Base-by-base conservation (phyloP, 1,284 basidiomycete species). In the Cystobasidiaceae sp. region DNA sequence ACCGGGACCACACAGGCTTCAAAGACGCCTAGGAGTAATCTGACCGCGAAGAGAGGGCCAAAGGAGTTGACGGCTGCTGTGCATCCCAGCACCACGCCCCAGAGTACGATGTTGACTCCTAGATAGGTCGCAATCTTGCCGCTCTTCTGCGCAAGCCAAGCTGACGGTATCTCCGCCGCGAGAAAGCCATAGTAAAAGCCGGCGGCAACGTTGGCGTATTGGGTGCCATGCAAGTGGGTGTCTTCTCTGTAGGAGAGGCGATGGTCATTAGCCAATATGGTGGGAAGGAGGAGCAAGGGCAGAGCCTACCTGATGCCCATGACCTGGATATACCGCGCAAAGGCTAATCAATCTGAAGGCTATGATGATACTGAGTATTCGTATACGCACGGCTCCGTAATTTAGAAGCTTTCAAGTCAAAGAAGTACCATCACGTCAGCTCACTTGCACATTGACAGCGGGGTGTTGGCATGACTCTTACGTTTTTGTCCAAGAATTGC, bases 261-360 rank as follows among this genome's bases (percentile, higher is more conserved):
- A n/a, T n/a, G n/a, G n/a, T n/a, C n/a, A n/a, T n/a, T n/a, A n/a
- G n/a, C n/a, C n/a, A n/a, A n/a, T n/a, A n/a, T n/a, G n/a, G n/a
- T n/a, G n/a, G n/a, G n/a, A n/a, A n/a, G n/a, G n/a, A n/a, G n/a
- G n/a, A n/a, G n/a, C n/a, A n/a, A n/a, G n/a, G n/a, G n/a, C n/a
- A n/a, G n/a, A n/a, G 54, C 55, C 51, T 44, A 19, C 37, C 45
- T 34, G 49, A 68, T 70, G 19, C 62, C 48, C 68, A 70, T 70
- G 43, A 70, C 45, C 11, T 67, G 66, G n/a, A n/a, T n/a, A n/a
- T n/a, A n/a, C n/a, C n/a, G n/a, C n/a, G n/a, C n/a, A n/a, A n/a
- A n/a, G n/a, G n/a, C n/a, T n/a, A n/a, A n/a, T n/a, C n/a, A n/a
- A n/a, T n/a, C n/a, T n/a, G n/a, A n/a, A n/a, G n/a, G n/a, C n/a